A percentile compares a stretch with the other conserved stretches of the same genome.
Evolutionary conservation across 257 asterid species (phyloP).

Genomic region (Perilla frutescens): DNA sequence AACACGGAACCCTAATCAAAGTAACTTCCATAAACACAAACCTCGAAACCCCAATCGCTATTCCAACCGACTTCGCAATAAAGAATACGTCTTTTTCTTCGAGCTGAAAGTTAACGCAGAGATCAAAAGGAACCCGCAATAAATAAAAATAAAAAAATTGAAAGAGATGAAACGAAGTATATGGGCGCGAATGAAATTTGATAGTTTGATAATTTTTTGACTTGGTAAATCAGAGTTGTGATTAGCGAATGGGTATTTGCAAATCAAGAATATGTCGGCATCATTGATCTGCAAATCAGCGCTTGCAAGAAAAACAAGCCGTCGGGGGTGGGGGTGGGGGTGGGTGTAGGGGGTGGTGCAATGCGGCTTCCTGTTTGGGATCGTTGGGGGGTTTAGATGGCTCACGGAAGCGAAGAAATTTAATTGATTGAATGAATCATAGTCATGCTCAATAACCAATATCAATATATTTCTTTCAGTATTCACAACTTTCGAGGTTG

Average conservation of each 20-base stretch:
- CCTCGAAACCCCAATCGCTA: slow-evolving; percentile 40
- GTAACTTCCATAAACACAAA: slow-evolving; percentile 22
- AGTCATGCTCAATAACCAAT: neutral
- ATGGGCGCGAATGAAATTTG: slow-evolving; percentile 32
- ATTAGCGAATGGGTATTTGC: slow-evolving; percentile 8
- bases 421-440: neutral
- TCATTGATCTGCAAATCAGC: slow-evolving; percentile 18
- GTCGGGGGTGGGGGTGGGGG: neutral
- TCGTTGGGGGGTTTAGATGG: slow-evolving; percentile 6
- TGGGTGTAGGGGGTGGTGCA: neutral
- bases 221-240: slow-evolving; percentile 29
- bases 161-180: slow-evolving; percentile 15
- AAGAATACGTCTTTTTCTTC: neutral
- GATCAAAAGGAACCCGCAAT: slow-evolving; percentile 24
- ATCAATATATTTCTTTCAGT: neutral
- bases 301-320: slow-evolving; percentile 1
- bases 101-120: slow-evolving; percentile 27
- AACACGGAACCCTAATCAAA: slow-evolving; percentile 46
- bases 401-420: slow-evolving; percentile 27
- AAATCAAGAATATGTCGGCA: slow-evolving; percentile 25
- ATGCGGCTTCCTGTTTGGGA: neutral
- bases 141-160: neutral
- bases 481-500: neutral
- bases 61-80: slow-evolving; percentile 31
- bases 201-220: slow-evolving; percentile 29